Evolutionary conservation across 441 rosid genomes (phyloP).

Genomic region (Bruguiera hainesii): DNA sequence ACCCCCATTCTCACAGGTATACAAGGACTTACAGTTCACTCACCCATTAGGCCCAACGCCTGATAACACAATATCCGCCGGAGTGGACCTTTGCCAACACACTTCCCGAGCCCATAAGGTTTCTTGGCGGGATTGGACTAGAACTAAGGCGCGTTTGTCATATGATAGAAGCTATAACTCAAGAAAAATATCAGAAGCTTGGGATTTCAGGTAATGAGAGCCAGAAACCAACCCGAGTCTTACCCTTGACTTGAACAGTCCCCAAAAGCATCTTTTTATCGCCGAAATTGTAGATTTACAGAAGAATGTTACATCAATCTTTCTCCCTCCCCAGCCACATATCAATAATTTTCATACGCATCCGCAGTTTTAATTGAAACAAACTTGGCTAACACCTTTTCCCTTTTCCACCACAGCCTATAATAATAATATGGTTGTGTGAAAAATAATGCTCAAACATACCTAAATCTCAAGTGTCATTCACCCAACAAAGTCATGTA

Average conservation of each 20-base stretch:
- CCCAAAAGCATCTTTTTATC: conserved; percentile 17
- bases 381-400: conserved; percentile 12
- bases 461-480: not conserved
- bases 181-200: not conserved
- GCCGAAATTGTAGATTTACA: conserved; percentile 29
- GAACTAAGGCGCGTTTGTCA: too few relatives aligned
- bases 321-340: conserved; percentile 8
- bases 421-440: conserved; percentile 8
- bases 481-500: conserved; percentile 78
- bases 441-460: conserved; percentile 11
- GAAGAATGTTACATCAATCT: conserved; percentile 30
- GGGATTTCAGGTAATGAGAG: conserved; percentile 3
- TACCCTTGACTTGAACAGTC: conserved; percentile 12
- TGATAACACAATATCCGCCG: too few relatives aligned
- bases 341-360: conserved; percentile 18
- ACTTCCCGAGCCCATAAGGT: too few relatives aligned
- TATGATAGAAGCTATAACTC: too few relatives aligned
- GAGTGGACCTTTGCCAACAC: too few relatives aligned
- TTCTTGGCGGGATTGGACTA: too few relatives aligned
- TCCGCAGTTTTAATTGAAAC: conserved; percentile 14
- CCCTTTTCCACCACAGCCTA: conserved; percentile 13
- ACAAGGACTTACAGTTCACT: too few relatives aligned
- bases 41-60: too few relatives aligned
- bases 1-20: too few relatives aligned
- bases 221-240: conserved; percentile 10